Base-by-base conservation (phyloP, 768 basidiomycete species). In the Pleurotus platypus region DNA sequence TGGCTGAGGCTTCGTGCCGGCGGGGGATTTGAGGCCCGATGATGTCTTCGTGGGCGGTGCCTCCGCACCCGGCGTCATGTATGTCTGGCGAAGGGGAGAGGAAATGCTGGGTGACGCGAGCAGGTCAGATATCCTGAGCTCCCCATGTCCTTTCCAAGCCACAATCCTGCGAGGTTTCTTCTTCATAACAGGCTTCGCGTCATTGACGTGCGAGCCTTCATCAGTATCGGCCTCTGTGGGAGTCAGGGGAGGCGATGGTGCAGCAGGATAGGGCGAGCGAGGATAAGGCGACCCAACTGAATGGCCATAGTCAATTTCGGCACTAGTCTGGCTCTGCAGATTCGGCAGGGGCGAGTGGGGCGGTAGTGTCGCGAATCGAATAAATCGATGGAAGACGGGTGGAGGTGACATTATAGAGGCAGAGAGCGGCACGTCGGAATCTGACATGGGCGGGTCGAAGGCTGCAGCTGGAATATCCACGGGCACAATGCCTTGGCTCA, bases 181-280 rank as follows among this genome's bases (percentile, higher is more conserved):
- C 51, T 12, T 62, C 56, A 24, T 37, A 60, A 55, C 30, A 35
- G 30, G 30, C 54, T 22, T 38, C 27, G 15, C 51, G 58, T 24
- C 55, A 48, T 30, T 60, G 58, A 16, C 30, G 48, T 18, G 58
- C 59, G 13, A 16, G 3, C 20, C 56, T 48, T 18, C 48, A 55
- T 18, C 61, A 39, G 18, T 62, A 43, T 61, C 50, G 16, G 47
- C 53, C 16, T 50, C 38, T 37, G 24, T 22, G 12, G 48, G 49
- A 4, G 42, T 38, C 24, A 49, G 35, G 18, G 39, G 50, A 45
- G 16, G 60, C 46, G 55, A 50, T 27, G 37, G 66, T 2, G 72
- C 71, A 13, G 72, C 71, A 1, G 75, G 76, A 55, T 75, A 78
- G 0, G 77, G 77, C 0, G 78, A 78, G 9, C 76, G 72, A 39